Conservation (phyloP, 129 eudicot genomes). For the Dittrichia graveolens region DNA sequence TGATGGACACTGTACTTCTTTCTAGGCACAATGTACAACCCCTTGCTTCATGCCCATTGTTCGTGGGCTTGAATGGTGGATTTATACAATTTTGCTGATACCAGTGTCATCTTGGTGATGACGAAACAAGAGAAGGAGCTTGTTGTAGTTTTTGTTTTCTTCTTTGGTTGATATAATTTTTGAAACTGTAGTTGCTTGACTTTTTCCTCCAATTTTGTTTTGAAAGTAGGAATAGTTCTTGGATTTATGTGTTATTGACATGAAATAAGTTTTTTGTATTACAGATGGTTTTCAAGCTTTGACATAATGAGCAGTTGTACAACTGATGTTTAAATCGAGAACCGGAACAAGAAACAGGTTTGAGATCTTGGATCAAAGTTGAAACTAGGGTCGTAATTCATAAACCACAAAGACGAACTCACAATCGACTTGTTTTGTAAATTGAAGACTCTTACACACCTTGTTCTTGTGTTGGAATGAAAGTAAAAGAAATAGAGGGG, state of each 20-base stretch:
- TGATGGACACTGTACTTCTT: slow-evolving; percentile 21
- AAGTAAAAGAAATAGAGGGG: no score
- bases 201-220: slow-evolving; percentile 18
- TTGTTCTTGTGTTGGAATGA: no score
- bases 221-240: slow-evolving; percentile 37
- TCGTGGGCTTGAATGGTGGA: slow-evolving; percentile 24
- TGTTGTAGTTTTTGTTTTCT: slow-evolving; percentile 16
- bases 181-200: slow-evolving; percentile 31
- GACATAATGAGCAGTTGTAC: neutral
- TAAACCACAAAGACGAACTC: no score
- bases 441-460: no score
- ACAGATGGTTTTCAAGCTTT: slow-evolving; percentile 8
- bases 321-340: no score
- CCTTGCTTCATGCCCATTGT: slow-evolving; percentile 22
- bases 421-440: no score
- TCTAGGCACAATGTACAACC: slow-evolving; percentile 29
- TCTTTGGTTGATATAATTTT: slow-evolving; percentile 1
- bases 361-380: no score
- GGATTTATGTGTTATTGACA: slow-evolving; percentile 48
- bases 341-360: neutral
- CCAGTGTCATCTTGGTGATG: slow-evolving; percentile 27
- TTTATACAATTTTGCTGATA: slow-evolving; percentile 7
- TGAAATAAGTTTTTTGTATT: slow-evolving; percentile 10
- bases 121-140: slow-evolving; percentile 15
- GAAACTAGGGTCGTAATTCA: no score